Conservation (phyloP, 2,329 filamentous ascomycete genomes). For the Alternaria conjuncta region DNA sequence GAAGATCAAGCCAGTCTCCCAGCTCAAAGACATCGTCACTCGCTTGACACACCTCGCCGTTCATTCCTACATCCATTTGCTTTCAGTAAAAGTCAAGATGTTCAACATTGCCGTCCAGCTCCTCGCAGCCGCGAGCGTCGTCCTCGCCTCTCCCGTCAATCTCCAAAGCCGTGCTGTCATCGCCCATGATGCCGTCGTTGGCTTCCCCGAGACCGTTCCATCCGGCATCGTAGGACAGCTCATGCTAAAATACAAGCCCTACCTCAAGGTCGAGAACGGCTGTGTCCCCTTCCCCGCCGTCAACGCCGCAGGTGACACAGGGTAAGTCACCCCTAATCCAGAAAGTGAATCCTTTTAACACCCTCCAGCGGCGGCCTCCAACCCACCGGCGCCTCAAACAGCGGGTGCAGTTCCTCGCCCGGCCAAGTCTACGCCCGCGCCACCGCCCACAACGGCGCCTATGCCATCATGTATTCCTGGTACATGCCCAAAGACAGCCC, state of each 20-base stretch:
- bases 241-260: slow-evolving; percentile 64
- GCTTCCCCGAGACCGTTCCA: slow-evolving; percentile 62
- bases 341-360: neutral
- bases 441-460: slow-evolving; percentile 50
- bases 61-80: neutral
- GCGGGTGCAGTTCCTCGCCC: slow-evolving; percentile 52
- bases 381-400: slow-evolving; percentile 48
- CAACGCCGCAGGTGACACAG: slow-evolving; percentile 63
- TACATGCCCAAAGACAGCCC: slow-evolving; percentile 59
- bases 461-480: slow-evolving; percentile 62
- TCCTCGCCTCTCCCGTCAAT: slow-evolving; percentile 31
- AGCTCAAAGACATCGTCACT: neutral
- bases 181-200: slow-evolving; percentile 56
- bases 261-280: slow-evolving; percentile 62
- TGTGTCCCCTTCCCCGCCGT: slow-evolving; percentile 70
- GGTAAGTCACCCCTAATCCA: slow-evolving; percentile 45
- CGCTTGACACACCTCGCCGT: neutral
- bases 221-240: slow-evolving; percentile 54
- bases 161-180: slow-evolving; percentile 53
- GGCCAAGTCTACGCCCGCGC: slow-evolving; percentile 61
- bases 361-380: slow-evolving; percentile 53
- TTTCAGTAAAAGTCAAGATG: slow-evolving; percentile 21
- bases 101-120: slow-evolving; percentile 34
- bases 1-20: neutral
- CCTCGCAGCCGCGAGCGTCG: slow-evolving; percentile 23